phyloP scores from a whole-genome alignment of 1,284 basidiomycete species.

The Apiotrichum sp. region DNA sequence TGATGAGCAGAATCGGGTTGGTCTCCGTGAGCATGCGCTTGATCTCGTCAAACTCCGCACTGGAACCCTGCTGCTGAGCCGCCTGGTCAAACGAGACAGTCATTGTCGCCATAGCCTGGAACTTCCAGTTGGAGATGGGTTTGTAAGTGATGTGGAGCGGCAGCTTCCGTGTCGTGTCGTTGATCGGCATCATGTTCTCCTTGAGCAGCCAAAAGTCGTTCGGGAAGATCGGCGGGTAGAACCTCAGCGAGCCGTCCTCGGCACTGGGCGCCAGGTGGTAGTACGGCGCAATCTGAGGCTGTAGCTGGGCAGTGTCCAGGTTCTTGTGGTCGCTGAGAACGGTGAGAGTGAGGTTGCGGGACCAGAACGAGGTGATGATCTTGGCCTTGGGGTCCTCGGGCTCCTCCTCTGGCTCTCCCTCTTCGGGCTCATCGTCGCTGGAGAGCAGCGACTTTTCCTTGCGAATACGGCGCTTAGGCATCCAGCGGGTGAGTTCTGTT shows the following conservation, averaged over 20 bases:
- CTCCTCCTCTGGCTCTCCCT: slow-evolving; percentile 25
- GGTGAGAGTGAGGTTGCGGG: slow-evolving; percentile 77
- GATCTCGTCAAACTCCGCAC: slow-evolving; percentile 80
- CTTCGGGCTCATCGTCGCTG: slow-evolving; percentile 48
- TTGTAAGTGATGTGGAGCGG: slow-evolving; percentile 78
- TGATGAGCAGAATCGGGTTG: slow-evolving; percentile 78
- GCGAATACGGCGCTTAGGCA: slow-evolving; percentile 63
- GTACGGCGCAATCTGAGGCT: slow-evolving; percentile 54
- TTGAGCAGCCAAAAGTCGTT: slow-evolving; percentile 91
- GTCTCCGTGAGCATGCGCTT: slow-evolving; percentile 93
- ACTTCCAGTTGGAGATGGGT: slow-evolving; percentile 69
- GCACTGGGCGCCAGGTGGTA: slow-evolving; percentile 54
- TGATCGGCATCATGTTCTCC: slow-evolving; percentile 71
- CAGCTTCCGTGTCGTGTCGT: slow-evolving; percentile 63
- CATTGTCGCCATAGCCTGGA: slow-evolving; percentile 72
- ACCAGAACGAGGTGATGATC: slow-evolving; percentile 68
- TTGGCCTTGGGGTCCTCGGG: slow-evolving; percentile 15
- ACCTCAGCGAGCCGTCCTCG: slow-evolving; percentile 52
- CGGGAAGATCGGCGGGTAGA: slow-evolving; percentile 82
- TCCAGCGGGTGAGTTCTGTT: slow-evolving; percentile 75
- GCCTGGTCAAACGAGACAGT: slow-evolving; percentile 70
- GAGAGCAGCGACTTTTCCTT: slow-evolving; percentile 78
- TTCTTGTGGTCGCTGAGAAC: slow-evolving; percentile 65
- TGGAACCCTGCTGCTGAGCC: slow-evolving; percentile 59
- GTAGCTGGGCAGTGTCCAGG: slow-evolving; percentile 57